These are phyloP conservation scores for Saccharomyces hybrid DNA, from an alignment of 1,139 yeast genomes.

Conservation along the genomic window DNA sequence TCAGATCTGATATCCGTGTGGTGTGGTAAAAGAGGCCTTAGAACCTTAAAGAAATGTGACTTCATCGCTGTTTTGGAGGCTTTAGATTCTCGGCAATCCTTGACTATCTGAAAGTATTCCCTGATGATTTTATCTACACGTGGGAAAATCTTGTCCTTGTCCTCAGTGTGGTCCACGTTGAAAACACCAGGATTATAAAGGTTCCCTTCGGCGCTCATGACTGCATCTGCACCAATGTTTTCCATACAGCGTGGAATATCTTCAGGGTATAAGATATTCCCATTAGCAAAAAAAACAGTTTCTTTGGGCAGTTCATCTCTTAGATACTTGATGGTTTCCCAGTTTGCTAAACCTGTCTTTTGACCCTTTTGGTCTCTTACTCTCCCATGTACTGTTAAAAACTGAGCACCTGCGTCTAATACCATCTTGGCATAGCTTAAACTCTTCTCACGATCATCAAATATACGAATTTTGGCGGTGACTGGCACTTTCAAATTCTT, in stretches of 20 bases:
- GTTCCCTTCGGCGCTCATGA: constrained; percentile 97
- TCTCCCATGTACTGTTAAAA: constrained; percentile 89
- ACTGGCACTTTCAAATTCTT: constrained; percentile 74
- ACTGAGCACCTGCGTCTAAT: constrained; percentile 88
- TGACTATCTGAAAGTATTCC: constrained; percentile 83
- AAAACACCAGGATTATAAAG: constrained; percentile 90
- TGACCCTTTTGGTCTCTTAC: constrained; percentile 98
- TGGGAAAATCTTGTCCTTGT: constrained; percentile 65
- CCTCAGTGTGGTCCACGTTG: constrained; percentile 28
- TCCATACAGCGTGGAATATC: constrained; percentile 64
- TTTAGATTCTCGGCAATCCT: constrained; percentile 45
- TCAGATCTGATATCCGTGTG: constrained; percentile 72
- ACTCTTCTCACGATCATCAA: constrained; percentile 76
- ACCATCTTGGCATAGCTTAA: constrained; percentile 85
- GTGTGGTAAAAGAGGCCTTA: constrained; percentile 66
- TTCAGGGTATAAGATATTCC: constrained; percentile 78
- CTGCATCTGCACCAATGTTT: constrained; percentile 70
- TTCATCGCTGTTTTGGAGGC: constrained; percentile 84
- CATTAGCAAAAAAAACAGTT: constrained; percentile 89
- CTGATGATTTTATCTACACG: constrained; percentile 75
- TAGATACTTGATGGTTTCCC: constrained; percentile 69
- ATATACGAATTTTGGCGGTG: constrained; percentile 91
- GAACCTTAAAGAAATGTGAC: constrained; percentile 81
- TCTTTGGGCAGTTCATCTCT: constrained; percentile 73
- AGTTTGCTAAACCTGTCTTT: constrained; percentile 88